Evolutionary conservation across 2,329 filamentous ascomycete genomes (phyloP).

Genomic region (Neonectria neomacrospora): DNA sequence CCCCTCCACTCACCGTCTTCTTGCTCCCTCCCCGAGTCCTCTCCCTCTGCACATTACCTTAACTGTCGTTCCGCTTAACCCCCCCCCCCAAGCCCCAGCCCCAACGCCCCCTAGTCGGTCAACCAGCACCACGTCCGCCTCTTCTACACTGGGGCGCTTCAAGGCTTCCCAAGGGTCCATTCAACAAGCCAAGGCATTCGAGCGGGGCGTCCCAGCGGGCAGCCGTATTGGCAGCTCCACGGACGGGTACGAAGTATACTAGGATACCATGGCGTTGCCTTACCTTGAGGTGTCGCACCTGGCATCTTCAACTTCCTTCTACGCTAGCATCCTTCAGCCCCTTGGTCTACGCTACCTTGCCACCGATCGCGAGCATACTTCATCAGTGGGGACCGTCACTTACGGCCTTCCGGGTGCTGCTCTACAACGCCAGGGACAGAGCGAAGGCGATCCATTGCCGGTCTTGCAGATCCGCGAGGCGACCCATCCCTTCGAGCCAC

Average conservation of each 20-base stretch:
- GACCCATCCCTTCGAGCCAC: slow-evolving; percentile 51
- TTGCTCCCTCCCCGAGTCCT: slow-evolving; percentile 4
- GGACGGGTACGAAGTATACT: slow-evolving; percentile 25
- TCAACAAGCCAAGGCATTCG: slow-evolving; percentile 35
- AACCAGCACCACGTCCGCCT: slow-evolving; percentile 31
- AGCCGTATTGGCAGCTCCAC: slow-evolving; percentile 35
- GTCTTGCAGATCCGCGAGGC: slow-evolving; percentile 60
- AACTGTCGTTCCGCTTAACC: slow-evolving; percentile 36
- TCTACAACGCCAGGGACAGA: slow-evolving; percentile 26
- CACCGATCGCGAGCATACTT: slow-evolving; percentile 39
- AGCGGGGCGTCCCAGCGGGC: slow-evolving; percentile 39
- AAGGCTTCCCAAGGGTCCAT: slow-evolving; percentile 29
- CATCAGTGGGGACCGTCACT: slow-evolving; percentile 51
- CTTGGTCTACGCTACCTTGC: slow-evolving; percentile 74
- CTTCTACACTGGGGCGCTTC: slow-evolving; percentile 21
- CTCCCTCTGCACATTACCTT: slow-evolving; percentile 37
- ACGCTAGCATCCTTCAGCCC: slow-evolving; percentile 80
- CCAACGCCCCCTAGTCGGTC: slow-evolving; percentile 31
- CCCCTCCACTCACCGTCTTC: slow-evolving; percentile 25
- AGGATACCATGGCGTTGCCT: slow-evolving; percentile 55
- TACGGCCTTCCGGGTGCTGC: slow-evolving; percentile 52
- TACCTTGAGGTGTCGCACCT: slow-evolving; percentile 78
- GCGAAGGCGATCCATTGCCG: slow-evolving; percentile 45
- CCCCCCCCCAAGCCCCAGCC: slow-evolving; percentile 33
- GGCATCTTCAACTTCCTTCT: slow-evolving; percentile 84